Percentiles rank a stretch among this genome's conserved stretches.
Conservation (phyloP, 768 basidiomycete genomes). For the Tephrocybe sp. region DNA sequence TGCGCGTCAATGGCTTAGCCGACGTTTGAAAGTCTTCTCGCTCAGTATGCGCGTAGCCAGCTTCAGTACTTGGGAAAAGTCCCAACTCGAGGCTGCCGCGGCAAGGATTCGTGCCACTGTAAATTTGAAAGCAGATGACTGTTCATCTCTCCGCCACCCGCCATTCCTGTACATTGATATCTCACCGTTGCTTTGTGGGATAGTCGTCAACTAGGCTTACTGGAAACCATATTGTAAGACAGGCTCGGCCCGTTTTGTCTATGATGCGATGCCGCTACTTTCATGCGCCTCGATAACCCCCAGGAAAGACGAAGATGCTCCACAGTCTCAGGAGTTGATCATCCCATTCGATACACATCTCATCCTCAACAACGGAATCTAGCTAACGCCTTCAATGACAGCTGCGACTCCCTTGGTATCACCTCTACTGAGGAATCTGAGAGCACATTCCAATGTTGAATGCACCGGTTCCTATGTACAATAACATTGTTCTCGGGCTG, state of each 20-base stretch:
- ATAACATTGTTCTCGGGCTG: constrained; percentile 11
- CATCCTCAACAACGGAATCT: background rate
- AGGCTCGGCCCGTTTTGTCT: constrained; percentile 46
- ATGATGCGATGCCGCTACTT: constrained; percentile 45
- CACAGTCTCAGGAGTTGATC: constrained; percentile 32
- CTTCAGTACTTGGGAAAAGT: constrained; percentile 29
- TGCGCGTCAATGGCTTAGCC: no score
- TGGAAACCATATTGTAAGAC: constrained; percentile 53
- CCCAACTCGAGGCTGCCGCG: constrained; percentile 39
- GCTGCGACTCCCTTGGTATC: constrained; percentile 39
- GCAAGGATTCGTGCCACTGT: constrained; percentile 45
- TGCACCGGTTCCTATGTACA: constrained; percentile 51
- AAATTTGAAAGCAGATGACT: constrained; percentile 50
- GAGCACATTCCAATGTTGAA: constrained; percentile 61
- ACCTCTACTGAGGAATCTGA: constrained; percentile 40
- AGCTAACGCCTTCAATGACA: constrained; percentile 19
- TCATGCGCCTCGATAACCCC: constrained; percentile 42
- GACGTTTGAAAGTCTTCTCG: constrained; percentile 23
- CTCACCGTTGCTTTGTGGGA: no score
- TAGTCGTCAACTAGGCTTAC: no score
- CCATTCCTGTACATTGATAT: no score
- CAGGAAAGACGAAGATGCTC: constrained; percentile 51
- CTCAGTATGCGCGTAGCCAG: constrained; percentile 25
- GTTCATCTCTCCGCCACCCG: constrained; percentile 28
- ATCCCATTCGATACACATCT: constrained; percentile 33